Percentiles rank a stretch among this genome's conserved stretches.
Evolutionary conservation across 2,329 filamentous ascomycete species (phyloP).

Genomic region (Ophiostoma ulmi): DNA sequence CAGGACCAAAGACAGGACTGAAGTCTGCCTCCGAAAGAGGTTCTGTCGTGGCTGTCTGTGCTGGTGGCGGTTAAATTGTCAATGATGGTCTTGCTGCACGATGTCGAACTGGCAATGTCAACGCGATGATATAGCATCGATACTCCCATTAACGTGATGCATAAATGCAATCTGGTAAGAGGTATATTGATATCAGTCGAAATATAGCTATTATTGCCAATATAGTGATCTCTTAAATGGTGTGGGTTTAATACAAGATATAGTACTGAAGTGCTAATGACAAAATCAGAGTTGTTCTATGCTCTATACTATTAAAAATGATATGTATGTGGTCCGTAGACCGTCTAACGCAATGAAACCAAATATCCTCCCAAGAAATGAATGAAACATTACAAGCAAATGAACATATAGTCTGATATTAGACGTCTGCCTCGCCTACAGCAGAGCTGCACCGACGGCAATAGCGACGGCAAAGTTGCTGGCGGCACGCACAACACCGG

Average conservation of each 20-base stretch:
- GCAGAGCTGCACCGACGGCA: conserved; percentile 17
- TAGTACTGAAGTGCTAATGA: neutral
- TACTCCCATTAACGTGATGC: neutral
- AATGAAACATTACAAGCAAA: neutral
- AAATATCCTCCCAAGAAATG: neutral
- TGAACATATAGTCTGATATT: neutral
- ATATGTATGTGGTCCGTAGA: conserved; percentile 5
- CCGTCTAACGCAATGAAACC: neutral
- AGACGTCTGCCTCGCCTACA: neutral
- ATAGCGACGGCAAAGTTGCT: conserved; percentile 10
- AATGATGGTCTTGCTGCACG: neutral
- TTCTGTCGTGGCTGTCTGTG: too few species aligned
- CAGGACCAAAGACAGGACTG: too few species aligned
- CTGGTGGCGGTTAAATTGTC: neutral
- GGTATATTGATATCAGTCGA: neutral
- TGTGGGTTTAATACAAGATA: neutral
- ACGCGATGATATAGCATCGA: neutral
- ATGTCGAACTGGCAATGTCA: neutral
- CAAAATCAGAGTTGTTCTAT: conserved; percentile 8
- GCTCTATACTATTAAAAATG: conserved; percentile 7
- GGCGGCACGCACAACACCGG: neutral
- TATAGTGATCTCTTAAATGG: neutral
- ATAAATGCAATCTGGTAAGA: neutral
- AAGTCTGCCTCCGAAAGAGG: too few species aligned
- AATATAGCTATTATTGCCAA: neutral